Evolutionary conservation across 1,139 yeast species (phyloP).

Genomic region (Ogataea hybrid): DNA sequence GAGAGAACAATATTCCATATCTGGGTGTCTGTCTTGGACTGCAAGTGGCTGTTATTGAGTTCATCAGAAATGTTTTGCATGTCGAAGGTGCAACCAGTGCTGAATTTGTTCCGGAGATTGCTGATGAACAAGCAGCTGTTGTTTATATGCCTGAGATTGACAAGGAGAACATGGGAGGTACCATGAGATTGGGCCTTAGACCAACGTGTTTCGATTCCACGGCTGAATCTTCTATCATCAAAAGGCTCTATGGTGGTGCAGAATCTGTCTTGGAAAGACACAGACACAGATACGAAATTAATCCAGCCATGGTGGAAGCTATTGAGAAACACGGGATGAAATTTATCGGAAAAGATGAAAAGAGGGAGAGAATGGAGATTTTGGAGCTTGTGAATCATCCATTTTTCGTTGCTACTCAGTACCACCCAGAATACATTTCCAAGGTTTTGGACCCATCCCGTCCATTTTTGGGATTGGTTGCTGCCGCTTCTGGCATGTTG

Average conservation of each 20-base stretch:
- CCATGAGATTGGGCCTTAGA: constrained; percentile 97
- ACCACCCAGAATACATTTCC: constrained; percentile 96
- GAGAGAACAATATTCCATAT: constrained; percentile 91
- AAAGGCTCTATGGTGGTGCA: constrained; percentile 76
- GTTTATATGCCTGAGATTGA: constrained; percentile 99
- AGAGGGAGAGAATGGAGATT: constrained; percentile 90
- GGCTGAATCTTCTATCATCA: constrained; percentile 61
- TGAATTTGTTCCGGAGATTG: constrained; percentile 70
- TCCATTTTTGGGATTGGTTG: constrained; percentile 94
- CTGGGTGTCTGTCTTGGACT: constrained; percentile 97
- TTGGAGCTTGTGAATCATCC: constrained; percentile 80
- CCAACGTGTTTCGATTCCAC: constrained; percentile 76
- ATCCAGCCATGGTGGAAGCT: constrained; percentile 70
- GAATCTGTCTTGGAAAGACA: constrained; percentile 85
- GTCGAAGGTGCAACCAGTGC: constrained; percentile 70
- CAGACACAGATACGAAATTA: constrained; percentile 97
- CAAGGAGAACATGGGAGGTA: constrained; percentile 95
- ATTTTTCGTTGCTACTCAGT: constrained; percentile 93
- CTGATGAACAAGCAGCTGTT: constrained; percentile 72
- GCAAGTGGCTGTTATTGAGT: constrained; percentile 96
- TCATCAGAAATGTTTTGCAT: constrained; percentile 78
- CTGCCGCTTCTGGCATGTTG: constrained; percentile 83
- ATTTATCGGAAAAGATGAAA: constrained; percentile 93
- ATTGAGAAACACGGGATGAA: constrained; percentile 78
- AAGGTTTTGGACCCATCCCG: constrained; percentile 95